Evolutionary conservation across 1,139 yeast species (phyloP).

Genomic region (Blastobotrys malaysiensis): DNA sequence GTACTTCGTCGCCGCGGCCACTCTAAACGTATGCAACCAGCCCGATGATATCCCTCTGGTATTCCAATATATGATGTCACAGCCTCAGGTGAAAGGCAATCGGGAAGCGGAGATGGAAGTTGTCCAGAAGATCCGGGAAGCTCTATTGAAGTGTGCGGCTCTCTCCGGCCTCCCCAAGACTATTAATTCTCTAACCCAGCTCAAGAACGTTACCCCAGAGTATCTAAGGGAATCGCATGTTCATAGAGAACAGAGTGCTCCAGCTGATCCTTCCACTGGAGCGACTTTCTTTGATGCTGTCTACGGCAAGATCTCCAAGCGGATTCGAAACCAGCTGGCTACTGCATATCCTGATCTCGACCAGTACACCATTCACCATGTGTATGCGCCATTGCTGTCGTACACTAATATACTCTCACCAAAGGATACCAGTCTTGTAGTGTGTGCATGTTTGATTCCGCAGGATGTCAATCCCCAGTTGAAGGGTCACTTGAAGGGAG

Average conservation of each 20-base stretch:
- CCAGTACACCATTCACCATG: slow-evolving; percentile 64
- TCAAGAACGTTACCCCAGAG: slow-evolving; percentile 62
- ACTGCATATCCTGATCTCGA: slow-evolving; percentile 83
- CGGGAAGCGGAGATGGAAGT: slow-evolving; percentile 29
- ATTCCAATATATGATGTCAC: slow-evolving; percentile 66
- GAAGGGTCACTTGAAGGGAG: slow-evolving; percentile 86
- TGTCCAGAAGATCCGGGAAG: slow-evolving; percentile 65
- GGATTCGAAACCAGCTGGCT: slow-evolving; percentile 63
- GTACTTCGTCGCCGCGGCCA: slow-evolving; percentile 76
- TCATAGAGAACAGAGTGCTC: slow-evolving; percentile 21
- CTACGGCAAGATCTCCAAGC: slow-evolving; percentile 64
- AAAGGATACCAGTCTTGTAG: slow-evolving; percentile 69
- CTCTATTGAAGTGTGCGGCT: slow-evolving; percentile 70
- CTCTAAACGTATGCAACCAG: slow-evolving; percentile 73
- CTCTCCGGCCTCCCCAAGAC: slow-evolving; percentile 79
- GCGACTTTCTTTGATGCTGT: slow-evolving; percentile 67
- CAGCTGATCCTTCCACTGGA: slow-evolving; percentile 42
- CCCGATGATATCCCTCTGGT: slow-evolving; percentile 76
- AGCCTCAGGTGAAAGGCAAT: slow-evolving; percentile 18
- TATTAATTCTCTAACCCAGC: slow-evolving; percentile 66
- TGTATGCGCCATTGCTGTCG: slow-evolving; percentile 73
- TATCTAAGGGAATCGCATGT: slow-evolving; percentile 35
- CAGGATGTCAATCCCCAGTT: slow-evolving; percentile 94
- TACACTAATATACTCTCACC: slow-evolving; percentile 58
- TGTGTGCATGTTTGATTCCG: slow-evolving; percentile 77